Base-by-base conservation (phyloP, 192 early-diverging fungal genomes). In the Linderina pennispora region DNA sequence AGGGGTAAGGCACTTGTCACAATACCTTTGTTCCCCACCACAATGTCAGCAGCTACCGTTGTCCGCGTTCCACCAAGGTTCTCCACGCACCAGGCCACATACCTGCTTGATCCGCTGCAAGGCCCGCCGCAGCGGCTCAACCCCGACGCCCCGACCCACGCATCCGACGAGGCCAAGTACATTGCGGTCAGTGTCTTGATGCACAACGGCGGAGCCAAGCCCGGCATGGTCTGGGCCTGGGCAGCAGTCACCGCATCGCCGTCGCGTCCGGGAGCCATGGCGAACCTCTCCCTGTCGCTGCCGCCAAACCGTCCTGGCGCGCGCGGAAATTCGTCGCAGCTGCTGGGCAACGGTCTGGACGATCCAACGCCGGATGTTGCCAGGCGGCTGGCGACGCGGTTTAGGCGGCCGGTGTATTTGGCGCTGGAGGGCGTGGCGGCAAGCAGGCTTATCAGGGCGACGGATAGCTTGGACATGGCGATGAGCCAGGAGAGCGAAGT, bases 211-310 rank as follows among this genome's bases (percentile, higher is more conserved):
- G 19, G 18, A 1, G 36, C 26, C 11, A 33, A 39, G 10, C n/a
- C 40, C 28, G 63, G 67, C 23, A 63, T 71, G 61, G 52, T 71
- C 32, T 63, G 60, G 67, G 53, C 55, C 44, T 71, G 67, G 67
- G 67, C 60, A n/a, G 23, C 66, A 62, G 40, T 19, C 58, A 34
- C 41, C 67, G 36, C 50, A 23, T 23, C 23, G 13, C 1, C 45
- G 39, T 41, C 45, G 36, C 21, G 33, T 48, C 0, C 33, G 37
- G 23, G 49, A 40, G 4, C 47, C 14, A 55, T 71, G 55, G 22
- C 44, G 41, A 63, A 54, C 44, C 60, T 71, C 5, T 51, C 43
- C 48, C 53, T 71, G 23, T 47, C 60, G 3, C 55, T 71, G 67
- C 65, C 65, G 18, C 53, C 67, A 5, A 5, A 5, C 5, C 36